Evolutionary conservation across 306 rosid species (phyloP), one percentile per base, ranked within the genome.

Genomic region (Cucurbita pepo): DNA sequence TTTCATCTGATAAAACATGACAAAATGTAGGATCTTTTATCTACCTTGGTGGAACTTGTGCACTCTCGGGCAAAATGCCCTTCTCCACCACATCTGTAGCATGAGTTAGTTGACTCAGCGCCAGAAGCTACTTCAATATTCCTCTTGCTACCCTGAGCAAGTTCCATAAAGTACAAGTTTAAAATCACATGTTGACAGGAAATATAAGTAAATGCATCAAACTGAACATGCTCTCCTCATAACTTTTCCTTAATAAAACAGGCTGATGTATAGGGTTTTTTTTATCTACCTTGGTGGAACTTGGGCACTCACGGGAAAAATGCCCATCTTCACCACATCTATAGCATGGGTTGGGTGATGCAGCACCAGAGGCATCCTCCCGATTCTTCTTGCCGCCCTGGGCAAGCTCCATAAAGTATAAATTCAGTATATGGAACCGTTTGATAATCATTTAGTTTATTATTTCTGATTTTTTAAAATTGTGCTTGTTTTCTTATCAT

Each of bases 21-120:
- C n/a, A 15, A 43, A 13, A 9, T 9, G 52, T 36, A 59, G 38
- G 11, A 10, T 71, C 40, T 18, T 51, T 71, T 40, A 67, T 30
- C 78, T 79, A 89, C 96, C 89, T 81, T 83, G 2, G 75, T 10
- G 52, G 79, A 74, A 82, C 69, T 85, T 38, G 69, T 56, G 83
- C 98, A 92, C 79, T 90, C 96, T 61, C 95, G 86, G 30, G 97
- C 96, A 79, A 91, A 84, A 88, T 95, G 99, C 75, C 99, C 99
- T 69, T 48, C 89, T 76, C 85, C 95, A 44, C 91, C 89, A 71
- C 99, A 95, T 78, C 62, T 89, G 72, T 37, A 89, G 83, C 99
- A 95, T 64, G 85, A 82, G 76, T 83, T 88, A 77, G 86, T 80
- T 0, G 87, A 71, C 43, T 76, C 82, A 34, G 81, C 78, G 77